Base-by-base conservation (phyloP, 176 grass and related monocot species). In the Phoenix dactylifera region DNA sequence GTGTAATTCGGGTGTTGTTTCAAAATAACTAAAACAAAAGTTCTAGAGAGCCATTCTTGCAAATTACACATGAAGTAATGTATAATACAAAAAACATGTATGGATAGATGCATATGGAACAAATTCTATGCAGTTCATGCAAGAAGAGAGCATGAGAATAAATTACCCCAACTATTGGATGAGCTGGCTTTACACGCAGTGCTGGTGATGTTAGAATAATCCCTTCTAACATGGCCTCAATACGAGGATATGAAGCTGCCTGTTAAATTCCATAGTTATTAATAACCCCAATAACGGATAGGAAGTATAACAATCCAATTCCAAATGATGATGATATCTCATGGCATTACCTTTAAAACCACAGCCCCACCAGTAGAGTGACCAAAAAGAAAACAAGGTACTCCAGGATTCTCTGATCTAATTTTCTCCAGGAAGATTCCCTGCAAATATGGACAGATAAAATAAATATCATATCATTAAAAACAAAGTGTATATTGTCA, bases 161-260 rank as follows among this genome's bases (percentile, higher is more conserved):
- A 16, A 72, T 82, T 97, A 98, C 93, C 87, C 84, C 84, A 48
- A 98, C 93, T 24, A 98, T 92, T 50, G 87, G 84, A 86, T 98
- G 93, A 25, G 93, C 87, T 48, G 93, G 93, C 56, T 89, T 92
- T 49, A 98, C 93, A 9, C 87, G 87, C 76, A 98, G 59, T 26
- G 93, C 93, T 9, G 93, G 93, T 60, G 93, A 98, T 48, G 93
- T 98, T 51, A 98, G 77, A 28, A 98, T 83, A 74, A 98, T 83
- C 58, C 93, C 93, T 85, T 92, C 76, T 67, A 92, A 18, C 75
- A 74, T 83, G 50, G 58, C 60, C 68, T 81, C 69, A 64, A 92
- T 89, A 74, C 71, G 87, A 55, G 84, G 67, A 59, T 88, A 83
- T 62, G 80, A 64, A 14, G 93, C 86, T 71, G 93, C 87, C 93